A percentile compares a stretch with the other conserved stretches of the same genome.
These are phyloP conservation scores for Verticillium nubilum DNA, from an alignment of 2,329 filamentous ascomycete species.

Conservation along the genomic window DNA sequence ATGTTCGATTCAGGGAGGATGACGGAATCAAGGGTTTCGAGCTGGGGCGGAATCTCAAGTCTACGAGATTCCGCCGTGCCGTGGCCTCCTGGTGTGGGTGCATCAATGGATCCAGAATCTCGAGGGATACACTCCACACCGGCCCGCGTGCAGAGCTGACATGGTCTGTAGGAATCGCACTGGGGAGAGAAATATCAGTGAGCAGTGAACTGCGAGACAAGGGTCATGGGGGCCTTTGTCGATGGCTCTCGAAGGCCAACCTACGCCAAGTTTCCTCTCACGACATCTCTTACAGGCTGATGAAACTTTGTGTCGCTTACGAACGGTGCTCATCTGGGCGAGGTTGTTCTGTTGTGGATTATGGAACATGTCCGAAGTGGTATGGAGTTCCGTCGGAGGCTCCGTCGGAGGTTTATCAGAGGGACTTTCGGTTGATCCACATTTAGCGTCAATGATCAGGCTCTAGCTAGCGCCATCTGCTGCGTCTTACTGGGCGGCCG, in stretches of 20 bases:
- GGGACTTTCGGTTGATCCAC: neutral
- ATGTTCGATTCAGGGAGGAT: constrained; percentile 7
- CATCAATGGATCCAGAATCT: neutral
- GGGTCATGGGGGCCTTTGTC: no score
- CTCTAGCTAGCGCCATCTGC: no score
- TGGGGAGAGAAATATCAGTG: neutral
- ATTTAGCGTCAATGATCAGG: no score
- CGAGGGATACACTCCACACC: constrained; percentile 5
- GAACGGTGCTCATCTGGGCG: constrained; percentile 3
- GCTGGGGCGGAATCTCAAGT: neutral
- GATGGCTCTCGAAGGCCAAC: neutral
- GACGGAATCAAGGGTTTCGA: neutral
- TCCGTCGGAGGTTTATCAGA: no score
- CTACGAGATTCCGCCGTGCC: neutral
- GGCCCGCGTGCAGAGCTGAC: constrained; percentile 6
- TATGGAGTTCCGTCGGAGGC: no score
- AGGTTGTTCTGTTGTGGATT: no score
- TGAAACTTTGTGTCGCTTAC: constrained; percentile 7
- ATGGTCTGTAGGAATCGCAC: constrained; percentile 6
- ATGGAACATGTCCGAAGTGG: no score
- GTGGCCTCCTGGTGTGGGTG: neutral
- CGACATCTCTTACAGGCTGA: constrained; percentile 6
- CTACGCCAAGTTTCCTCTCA: constrained; percentile 5
- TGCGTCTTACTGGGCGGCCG: no score
- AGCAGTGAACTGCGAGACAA: no score